These are phyloP conservation scores for Pseudocercospora crystallina DNA, from an alignment of 2,329 filamentous ascomycete genomes.

Conservation along the genomic window DNA sequence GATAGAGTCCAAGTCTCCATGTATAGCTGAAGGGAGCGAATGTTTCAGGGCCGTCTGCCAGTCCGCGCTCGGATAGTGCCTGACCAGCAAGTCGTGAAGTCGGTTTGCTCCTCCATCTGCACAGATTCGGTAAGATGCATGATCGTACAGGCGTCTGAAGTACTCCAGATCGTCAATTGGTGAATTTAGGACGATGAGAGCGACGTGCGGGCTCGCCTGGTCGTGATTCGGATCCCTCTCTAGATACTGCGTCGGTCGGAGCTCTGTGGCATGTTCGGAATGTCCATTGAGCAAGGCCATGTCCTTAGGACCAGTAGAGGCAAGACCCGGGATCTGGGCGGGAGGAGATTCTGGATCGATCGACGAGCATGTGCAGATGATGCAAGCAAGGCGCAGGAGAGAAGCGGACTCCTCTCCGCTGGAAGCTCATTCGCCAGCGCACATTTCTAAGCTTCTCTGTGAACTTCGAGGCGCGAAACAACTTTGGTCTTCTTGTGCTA, in stretches of 20 bases:
- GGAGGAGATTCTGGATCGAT: too few species aligned
- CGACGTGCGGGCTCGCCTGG: constrained; percentile 22
- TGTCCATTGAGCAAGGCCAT: too few species aligned
- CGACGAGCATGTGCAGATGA: too few species aligned
- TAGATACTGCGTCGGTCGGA: constrained; percentile 28
- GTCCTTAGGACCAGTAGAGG: too few species aligned
- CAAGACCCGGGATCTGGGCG: too few species aligned
- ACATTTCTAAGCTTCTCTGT: constrained; percentile 12
- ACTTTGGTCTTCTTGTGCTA: constrained; percentile 4
- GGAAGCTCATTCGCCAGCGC: too few species aligned
- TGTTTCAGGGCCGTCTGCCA: constrained; percentile 26
- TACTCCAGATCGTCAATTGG: constrained; percentile 56
- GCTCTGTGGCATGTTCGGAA: constrained; percentile 1
- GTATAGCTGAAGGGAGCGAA: constrained; percentile 59
- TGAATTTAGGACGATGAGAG: constrained; percentile 62
- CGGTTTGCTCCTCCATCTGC: constrained; percentile 90
- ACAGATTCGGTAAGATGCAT: constrained; percentile 68
- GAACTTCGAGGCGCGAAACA: background rate
- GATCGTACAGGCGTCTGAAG: constrained; percentile 47
- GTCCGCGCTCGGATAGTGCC: constrained; percentile 15
- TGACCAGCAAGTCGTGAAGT: constrained; percentile 56
- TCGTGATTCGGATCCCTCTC: constrained; percentile 3
- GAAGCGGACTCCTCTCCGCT: too few species aligned
- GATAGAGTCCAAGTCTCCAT: constrained; percentile 90
- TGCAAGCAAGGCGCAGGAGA: too few species aligned